Evolutionary conservation across 192 early-diverging fungal species (phyloP).

Genomic region (Podila horticola): DNA sequence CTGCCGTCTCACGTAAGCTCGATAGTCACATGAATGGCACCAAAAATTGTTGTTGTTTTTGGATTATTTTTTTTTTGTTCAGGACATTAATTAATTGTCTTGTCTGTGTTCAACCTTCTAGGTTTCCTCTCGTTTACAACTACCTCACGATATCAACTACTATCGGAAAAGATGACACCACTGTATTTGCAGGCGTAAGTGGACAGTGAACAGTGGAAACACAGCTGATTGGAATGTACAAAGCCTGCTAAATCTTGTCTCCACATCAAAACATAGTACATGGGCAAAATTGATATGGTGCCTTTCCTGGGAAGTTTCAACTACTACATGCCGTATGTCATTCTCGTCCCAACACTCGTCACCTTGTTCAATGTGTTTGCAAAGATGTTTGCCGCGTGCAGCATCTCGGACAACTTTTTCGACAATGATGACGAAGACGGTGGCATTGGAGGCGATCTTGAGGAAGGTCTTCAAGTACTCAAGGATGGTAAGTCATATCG

Average conservation of each 20-base stretch:
- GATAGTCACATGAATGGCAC: not conserved
- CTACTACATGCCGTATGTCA: conserved; percentile 87
- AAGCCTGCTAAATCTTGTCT: conserved; percentile 50
- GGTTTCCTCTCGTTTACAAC: conserved; percentile 93
- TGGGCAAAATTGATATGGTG: conserved; percentile 88
- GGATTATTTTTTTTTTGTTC: not conserved
- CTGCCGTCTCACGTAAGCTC: conserved; percentile 75
- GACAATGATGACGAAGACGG: conserved; percentile 55
- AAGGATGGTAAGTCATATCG: conserved; percentile 25
- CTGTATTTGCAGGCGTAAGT: conserved; percentile 59
- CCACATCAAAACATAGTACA: conserved; percentile 55
- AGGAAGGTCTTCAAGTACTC: conserved; percentile 42
- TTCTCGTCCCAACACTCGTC: conserved; percentile 79
- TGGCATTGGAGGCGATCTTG: conserved; percentile 35
- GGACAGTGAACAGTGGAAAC: conserved; percentile 7
- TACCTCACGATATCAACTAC: conserved; percentile 80
- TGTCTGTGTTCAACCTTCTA: not conserved
- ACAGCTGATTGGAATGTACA: conserved; percentile 49
- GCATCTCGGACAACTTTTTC: conserved; percentile 53
- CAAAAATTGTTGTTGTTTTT: not conserved
- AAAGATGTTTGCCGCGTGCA: conserved; percentile 76
- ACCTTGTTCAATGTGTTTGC: conserved; percentile 87
- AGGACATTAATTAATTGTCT: not conserved
- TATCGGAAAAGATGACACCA: conserved; percentile 54
- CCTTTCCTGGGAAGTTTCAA: conserved; percentile 92